Evolutionary conservation across 225 moss, liverwort and hornwort genomes (phyloP).

Genomic region (Pseudisothecium myosuroides): DNA sequence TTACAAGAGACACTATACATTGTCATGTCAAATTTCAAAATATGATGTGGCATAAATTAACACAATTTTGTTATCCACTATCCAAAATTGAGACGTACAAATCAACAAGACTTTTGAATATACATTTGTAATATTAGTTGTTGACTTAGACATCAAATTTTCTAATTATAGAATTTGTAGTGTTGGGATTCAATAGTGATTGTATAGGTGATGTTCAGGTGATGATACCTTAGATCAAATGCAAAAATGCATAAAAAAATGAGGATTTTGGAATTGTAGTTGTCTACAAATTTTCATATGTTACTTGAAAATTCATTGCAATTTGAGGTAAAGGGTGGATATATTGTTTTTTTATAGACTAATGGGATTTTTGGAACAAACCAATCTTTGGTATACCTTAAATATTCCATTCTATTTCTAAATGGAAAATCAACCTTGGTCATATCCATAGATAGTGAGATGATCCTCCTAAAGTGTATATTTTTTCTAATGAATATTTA

Average conservation of each 20-base stretch:
- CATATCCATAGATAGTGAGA: accelerated
- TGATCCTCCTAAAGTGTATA: accelerated
- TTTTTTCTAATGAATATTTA: background rate
- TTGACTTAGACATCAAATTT: accelerated
- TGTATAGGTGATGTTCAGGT: background rate
- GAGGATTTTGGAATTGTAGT: accelerated
- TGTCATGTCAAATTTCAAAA: background rate
- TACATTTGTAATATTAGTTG: background rate
- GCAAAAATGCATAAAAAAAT: background rate
- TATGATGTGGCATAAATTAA: background rate
- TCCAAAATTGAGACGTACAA: accelerated
- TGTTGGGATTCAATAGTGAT: background rate
- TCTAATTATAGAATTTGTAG: background rate
- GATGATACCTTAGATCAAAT: background rate
- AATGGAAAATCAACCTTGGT: background rate
- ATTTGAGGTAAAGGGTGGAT: background rate
- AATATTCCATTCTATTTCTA: background rate
- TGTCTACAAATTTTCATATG: background rate
- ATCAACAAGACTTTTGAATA: background rate
- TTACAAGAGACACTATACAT: background rate
- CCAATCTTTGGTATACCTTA: accelerated
- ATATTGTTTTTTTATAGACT: background rate
- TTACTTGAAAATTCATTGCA: background rate
- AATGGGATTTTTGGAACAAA: background rate
- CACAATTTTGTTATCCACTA: background rate